Evolutionary conservation across 371 early-diverging fungal species (phyloP).

Genomic region (Apophysomyces trapeziformis): DNA sequence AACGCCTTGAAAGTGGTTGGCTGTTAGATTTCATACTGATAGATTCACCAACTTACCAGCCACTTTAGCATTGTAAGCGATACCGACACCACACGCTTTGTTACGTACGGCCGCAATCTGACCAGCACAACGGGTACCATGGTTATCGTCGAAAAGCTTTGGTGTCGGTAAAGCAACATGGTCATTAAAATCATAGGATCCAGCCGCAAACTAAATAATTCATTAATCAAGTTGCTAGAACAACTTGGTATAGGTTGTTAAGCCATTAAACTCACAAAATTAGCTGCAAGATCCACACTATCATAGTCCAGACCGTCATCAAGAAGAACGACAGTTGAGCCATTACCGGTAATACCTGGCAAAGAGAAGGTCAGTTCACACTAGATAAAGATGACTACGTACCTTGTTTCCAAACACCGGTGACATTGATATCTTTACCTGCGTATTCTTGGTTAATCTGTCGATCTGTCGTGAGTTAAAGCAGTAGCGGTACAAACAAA

Average conservation of each 20-base stretch:
- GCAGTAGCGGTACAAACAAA: neutral
- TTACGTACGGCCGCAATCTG: constrained; percentile 93
- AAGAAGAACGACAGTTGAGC: constrained; percentile 85
- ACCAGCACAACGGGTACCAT: constrained; percentile 98
- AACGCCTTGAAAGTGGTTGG: constrained; percentile 54
- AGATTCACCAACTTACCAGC: constrained; percentile 58
- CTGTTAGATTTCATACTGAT: neutral
- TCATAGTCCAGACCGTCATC: constrained; percentile 95
- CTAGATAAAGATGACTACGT: neutral
- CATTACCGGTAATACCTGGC: constrained; percentile 83
- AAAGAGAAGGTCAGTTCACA: neutral
- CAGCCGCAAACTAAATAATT: constrained; percentile 66
- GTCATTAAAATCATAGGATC: constrained; percentile 95
- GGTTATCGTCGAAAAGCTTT: constrained; percentile 77
- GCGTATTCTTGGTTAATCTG: constrained; percentile 71
- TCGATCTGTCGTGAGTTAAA: neutral
- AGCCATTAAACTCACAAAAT: constrained; percentile 73
- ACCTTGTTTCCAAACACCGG: constrained; percentile 90
- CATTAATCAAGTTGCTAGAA: neutral
- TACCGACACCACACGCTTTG: constrained; percentile 94
- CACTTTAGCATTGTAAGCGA: constrained; percentile 88
- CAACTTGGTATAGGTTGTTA: no score
- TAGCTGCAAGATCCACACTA: constrained; percentile 82
- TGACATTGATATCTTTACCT: constrained; percentile 92
- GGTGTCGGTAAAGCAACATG: constrained; percentile 80